Percentiles rank a stretch among this genome's conserved stretches.
phyloP scores from a whole-genome alignment of 495 filamentous ascomycete species.

The Hypoxylon lenormandii region DNA sequence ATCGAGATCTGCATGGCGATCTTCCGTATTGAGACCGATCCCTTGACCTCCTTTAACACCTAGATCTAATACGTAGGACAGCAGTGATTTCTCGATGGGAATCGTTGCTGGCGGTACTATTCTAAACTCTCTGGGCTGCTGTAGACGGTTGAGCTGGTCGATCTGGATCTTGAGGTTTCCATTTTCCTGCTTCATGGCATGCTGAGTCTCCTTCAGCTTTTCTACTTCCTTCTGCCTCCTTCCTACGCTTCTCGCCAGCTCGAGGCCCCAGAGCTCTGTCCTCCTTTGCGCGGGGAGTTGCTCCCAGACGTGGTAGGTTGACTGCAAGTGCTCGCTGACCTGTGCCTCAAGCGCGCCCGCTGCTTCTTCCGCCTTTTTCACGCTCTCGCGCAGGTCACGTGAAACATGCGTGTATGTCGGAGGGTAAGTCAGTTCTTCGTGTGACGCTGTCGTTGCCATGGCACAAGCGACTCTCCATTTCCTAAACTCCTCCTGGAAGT shows the following conservation, averaged over 20 bases:
- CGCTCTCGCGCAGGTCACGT: slow-evolving; percentile 59
- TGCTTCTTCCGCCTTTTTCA: slow-evolving; percentile 55
- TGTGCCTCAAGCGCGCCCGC: slow-evolving; percentile 69
- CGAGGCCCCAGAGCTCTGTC: slow-evolving; percentile 79
- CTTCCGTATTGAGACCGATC: slow-evolving; percentile 57
- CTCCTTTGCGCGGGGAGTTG: slow-evolving; percentile 66
- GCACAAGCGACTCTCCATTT: slow-evolving; percentile 67
- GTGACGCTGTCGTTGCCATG: slow-evolving; percentile 56
- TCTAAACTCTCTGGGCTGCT: slow-evolving; percentile 78
- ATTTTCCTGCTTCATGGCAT: slow-evolving; percentile 74
- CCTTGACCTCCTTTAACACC: slow-evolving; percentile 35
- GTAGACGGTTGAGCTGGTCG: slow-evolving; percentile 73
- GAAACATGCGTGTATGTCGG: slow-evolving; percentile 40
- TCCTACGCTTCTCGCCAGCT: slow-evolving; percentile 77
- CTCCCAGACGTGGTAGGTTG: slow-evolving; percentile 78
- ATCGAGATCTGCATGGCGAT: slow-evolving; percentile 61
- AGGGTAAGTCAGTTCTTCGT: slow-evolving; percentile 59
- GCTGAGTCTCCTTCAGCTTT: slow-evolving; percentile 70
- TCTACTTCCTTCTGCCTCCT: slow-evolving; percentile 75
- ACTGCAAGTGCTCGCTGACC: slow-evolving; percentile 73
- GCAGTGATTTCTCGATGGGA: slow-evolving; percentile 62
- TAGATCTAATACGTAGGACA: slow-evolving; percentile 54
- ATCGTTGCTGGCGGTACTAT: slow-evolving; percentile 73
- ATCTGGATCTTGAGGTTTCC: slow-evolving; percentile 76
- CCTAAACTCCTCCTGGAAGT: slow-evolving; percentile 72